Conservation (phyloP, 1,139 yeast species). For the Magnusiomyces suaveolens region DNA sequence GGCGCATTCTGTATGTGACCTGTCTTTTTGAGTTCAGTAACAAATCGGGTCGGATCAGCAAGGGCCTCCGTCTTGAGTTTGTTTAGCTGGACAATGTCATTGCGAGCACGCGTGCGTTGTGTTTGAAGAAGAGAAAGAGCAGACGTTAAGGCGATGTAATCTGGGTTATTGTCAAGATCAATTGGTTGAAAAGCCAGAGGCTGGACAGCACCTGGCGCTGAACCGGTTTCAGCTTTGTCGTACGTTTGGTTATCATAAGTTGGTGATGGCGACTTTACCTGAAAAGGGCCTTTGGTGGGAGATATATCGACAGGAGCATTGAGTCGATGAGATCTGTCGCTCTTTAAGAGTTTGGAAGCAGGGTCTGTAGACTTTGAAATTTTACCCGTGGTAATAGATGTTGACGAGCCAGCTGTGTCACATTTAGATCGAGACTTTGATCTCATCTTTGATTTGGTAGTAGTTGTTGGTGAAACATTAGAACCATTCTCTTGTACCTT, state of each 20-base stretch:
- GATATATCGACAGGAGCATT: too few species aligned
- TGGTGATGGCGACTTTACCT: background rate
- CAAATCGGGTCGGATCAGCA: conserved; percentile 22
- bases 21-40: conserved; percentile 17
- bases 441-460: background rate
- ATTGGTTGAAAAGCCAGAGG: background rate
- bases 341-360: background rate
- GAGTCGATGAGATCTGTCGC: background rate
- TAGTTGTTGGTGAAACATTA: background rate
- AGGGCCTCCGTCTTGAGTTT: conserved; percentile 23
- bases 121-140: conserved; percentile 23
- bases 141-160: conserved; percentile 28
- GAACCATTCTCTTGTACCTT: background rate
- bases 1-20: conserved; percentile 22
- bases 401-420: background rate
- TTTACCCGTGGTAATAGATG: background rate
- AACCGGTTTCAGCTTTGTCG: conserved; percentile 1
- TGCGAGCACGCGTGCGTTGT: conserved; percentile 22
- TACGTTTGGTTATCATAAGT: background rate
- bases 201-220: too few species aligned
- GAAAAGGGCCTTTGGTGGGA: too few species aligned
- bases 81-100: conserved; percentile 23
- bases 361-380: background rate
- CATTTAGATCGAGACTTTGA: background rate
- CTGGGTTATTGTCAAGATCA: conserved; percentile 21